These are phyloP conservation scores for Patellaria atrata DNA, from an alignment of 495 filamentous ascomycete species.

Conservation along the genomic window DNA sequence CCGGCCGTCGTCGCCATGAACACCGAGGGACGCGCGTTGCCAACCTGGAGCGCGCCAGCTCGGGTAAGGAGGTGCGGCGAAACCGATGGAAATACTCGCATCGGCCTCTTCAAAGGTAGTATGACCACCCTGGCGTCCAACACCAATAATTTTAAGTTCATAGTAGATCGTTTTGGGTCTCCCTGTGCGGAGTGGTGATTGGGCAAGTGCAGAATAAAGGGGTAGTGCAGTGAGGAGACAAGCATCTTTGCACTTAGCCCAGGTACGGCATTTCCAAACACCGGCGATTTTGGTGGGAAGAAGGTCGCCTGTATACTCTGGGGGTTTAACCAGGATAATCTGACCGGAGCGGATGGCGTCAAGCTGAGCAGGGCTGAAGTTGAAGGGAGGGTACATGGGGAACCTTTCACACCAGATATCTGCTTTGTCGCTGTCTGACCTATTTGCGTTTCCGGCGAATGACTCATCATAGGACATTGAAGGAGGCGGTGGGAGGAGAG, in stretches of 20 bases:
- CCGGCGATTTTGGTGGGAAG: constrained; percentile 22
- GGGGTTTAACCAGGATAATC: constrained; percentile 32
- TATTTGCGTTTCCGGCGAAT: constrained; percentile 58
- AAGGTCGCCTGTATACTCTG: constrained; percentile 35
- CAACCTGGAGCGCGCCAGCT: constrained; percentile 80
- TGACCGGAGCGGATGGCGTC: constrained; percentile 31
- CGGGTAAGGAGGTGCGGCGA: constrained; percentile 68
- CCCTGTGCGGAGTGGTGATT: constrained; percentile 50
- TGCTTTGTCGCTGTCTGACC: constrained; percentile 53
- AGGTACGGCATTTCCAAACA: constrained; percentile 33
- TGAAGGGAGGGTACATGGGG: constrained; percentile 46
- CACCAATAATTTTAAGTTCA: constrained; percentile 47
- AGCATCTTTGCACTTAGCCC: constrained; percentile 30
- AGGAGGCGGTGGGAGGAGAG: constrained; percentile 72
- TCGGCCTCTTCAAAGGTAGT: constrained; percentile 30
- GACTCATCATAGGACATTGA: constrained; percentile 50
- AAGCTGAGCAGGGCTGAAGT: constrained; percentile 29
- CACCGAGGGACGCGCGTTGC: constrained; percentile 71
- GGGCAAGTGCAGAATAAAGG: constrained; percentile 52
- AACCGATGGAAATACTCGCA: constrained; percentile 62
- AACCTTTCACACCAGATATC: constrained; percentile 52
- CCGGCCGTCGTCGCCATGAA: constrained; percentile 85
- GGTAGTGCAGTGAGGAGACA: constrained; percentile 56
- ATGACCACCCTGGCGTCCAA: constrained; percentile 16
- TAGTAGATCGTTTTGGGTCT: constrained; percentile 56